Percentiles rank a stretch among this genome's conserved stretches.
Evolutionary conservation across 1,284 basidiomycete species (phyloP).

Genomic region (Leccinum pallidistipes): DNA sequence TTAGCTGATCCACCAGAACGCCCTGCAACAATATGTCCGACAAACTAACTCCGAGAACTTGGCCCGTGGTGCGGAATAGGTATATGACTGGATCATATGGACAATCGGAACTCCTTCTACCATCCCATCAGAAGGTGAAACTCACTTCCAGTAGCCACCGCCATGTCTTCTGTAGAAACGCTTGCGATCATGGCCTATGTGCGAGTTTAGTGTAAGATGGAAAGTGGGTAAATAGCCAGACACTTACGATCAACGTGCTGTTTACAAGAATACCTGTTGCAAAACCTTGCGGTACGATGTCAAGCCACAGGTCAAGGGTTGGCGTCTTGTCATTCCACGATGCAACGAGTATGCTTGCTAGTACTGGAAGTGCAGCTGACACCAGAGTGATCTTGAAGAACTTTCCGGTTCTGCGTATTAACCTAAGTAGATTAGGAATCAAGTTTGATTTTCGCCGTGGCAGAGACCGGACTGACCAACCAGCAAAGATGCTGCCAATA

Average conservation of each 20-base stretch:
- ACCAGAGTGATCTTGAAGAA: not conserved
- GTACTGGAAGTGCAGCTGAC: not conserved
- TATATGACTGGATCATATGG: constrained; percentile 67
- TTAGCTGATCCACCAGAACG: constrained; percentile 67
- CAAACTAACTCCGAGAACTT: constrained; percentile 86
- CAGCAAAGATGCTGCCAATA: not conserved
- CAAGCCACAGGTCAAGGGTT: not conserved
- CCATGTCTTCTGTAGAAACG: not conserved
- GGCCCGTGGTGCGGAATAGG: constrained; percentile 80
- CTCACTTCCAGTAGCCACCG: not conserved
- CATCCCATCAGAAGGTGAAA: not conserved
- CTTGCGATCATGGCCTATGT: not conserved
- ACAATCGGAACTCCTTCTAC: not conserved
- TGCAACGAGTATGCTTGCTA: not conserved
- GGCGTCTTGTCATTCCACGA: not conserved
- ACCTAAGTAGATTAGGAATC: not conserved
- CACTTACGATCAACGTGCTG: not conserved
- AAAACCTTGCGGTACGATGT: not conserved
- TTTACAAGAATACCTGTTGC: not conserved
- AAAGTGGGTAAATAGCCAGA: not conserved
- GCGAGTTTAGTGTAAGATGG: not conserved
- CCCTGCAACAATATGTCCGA: constrained; percentile 81
- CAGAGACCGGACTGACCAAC: not conserved
- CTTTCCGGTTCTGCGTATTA: not conserved
- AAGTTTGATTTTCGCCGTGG: not conserved